Base-by-base conservation (phyloP, 2,329 filamentous ascomycete species). In the Pseudopithomyces maydicus region DNA sequence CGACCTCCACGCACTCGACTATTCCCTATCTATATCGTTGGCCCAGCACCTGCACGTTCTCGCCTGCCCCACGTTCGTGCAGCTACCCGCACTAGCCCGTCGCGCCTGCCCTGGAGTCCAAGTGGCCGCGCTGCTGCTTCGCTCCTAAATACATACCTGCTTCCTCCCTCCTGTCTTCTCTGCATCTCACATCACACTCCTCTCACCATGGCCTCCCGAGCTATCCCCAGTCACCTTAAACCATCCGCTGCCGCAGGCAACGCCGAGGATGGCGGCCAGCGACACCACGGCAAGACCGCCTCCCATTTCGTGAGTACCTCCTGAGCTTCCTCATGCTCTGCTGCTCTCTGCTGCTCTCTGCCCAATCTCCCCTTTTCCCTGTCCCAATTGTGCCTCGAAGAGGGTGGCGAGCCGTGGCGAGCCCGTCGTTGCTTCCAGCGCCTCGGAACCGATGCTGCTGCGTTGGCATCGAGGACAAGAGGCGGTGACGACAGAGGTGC, bases 191-290 rank as follows among this genome's bases (percentile, higher is more conserved):
- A 36, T 36, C n/a, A 43, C 39, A 33, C 32, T 50, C 23, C 42
- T 35, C 56, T 32, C 65, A 81, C 68, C 70, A 94, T 94, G 90
- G 88, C 90, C 64, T 83, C 86, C 72, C 81, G 82, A 68, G 90
- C 91, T 63, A 82, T 97, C 69, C 92, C 93, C 64, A 84, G 90
- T 42, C 94, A 96, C 83, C 85, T 97, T 71, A 94, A 92, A 85
- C 84, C 88, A 61, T 78, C 79, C 57, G 66, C 70, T 36, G 73
- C 73, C 36, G 69, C 63, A 36, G 74, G 72, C 58, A 50, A 50
- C 29, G 75, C 74, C 63, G 80, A 75, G 55, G 79, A 76, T 67
- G 82, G 87, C 64, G 80, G 84, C 68, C 82, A 83, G 67, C 87
- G 88, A 75, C 90, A 91, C 75, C 90, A 93, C 78, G 90, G 42